Evolutionary conservation across 495 filamentous ascomycete genomes (phyloP).

Genomic region (Stereocaulon alpinum): DNA sequence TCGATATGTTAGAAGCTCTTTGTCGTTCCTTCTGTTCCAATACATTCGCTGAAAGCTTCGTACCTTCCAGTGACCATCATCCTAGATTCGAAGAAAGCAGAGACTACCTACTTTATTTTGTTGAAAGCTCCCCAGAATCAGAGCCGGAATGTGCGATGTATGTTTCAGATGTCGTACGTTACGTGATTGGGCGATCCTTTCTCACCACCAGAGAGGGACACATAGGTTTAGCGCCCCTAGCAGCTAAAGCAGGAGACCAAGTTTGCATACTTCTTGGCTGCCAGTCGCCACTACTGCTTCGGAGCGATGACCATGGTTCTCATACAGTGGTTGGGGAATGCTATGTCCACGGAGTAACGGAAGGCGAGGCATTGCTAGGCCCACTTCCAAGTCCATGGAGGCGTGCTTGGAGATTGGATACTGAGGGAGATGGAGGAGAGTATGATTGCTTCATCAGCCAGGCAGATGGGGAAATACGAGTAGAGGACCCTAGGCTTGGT

Average conservation of each 20-base stretch:
- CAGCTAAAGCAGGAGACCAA: slow-evolving; percentile 7
- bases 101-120: not conserved
- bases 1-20: not conserved
- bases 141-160: not conserved
- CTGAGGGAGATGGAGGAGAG: too few species aligned
- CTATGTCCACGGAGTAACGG: slow-evolving; percentile 22
- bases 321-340: slow-evolving; percentile 19
- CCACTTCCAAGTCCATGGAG: slow-evolving; percentile 2
- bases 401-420: not conserved
- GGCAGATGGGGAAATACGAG: not conserved
- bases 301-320: slow-evolving; percentile 1
- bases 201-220: slow-evolving; percentile 11
- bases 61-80: not conserved
- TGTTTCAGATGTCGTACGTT: not conserved
- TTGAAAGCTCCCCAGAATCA: not conserved
- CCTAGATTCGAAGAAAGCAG: not conserved
- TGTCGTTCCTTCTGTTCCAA: slow-evolving; percentile 7
- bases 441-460: not conserved
- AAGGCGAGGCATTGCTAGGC: slow-evolving; percentile 16
- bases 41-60: not conserved
- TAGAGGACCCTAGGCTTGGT: not conserved
- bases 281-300: slow-evolving; percentile 10
- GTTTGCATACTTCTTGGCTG: slow-evolving; percentile 18
- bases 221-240: slow-evolving; percentile 16
- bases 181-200: not conserved